Percentiles rank a stretch among this genome's conserved stretches.
phyloP scores from a whole-genome alignment of 1,139 yeast genomes.

The Taphrina betulina region DNA sequence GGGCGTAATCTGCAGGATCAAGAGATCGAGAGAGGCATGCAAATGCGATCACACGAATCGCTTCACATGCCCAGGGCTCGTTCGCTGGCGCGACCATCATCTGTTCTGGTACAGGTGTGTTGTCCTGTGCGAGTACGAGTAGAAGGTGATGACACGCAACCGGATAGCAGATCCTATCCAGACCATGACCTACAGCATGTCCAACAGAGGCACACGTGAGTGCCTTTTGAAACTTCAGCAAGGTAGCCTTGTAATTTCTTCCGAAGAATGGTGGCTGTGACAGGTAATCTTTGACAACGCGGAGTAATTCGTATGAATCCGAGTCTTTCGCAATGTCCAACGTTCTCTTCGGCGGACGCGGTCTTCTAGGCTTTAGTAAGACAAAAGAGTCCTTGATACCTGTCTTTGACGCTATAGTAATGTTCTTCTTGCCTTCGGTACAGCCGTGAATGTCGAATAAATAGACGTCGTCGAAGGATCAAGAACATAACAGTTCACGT shows the following conservation, averaged over 20 bases:
- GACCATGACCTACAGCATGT: background rate
- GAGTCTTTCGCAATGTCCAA: constrained; percentile 1
- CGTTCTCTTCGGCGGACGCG: too few species aligned
- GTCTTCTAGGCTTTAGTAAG: too few species aligned
- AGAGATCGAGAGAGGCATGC: background rate
- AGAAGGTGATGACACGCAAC: background rate
- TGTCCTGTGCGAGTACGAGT: constrained; percentile 1
- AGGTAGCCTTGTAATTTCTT: background rate
- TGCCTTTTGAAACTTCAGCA: background rate
- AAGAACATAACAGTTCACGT: constrained; percentile 37
- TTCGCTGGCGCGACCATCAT: background rate
- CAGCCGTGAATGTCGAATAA: constrained; percentile 36
- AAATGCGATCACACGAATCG: background rate
- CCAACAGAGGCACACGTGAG: background rate
- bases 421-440: too few species aligned
- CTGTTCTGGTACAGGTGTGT: background rate
- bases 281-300: background rate
- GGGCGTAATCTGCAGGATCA: background rate
- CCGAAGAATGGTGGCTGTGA: background rate
- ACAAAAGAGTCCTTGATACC: too few species aligned
- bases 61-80: background rate
- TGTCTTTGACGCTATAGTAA: too few species aligned
- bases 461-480: constrained; percentile 37
- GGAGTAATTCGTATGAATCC: constrained; percentile 2
- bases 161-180: background rate